Base-by-base conservation (phyloP, 2,329 filamentous ascomycete species). In the Alternaria longipes region DNA sequence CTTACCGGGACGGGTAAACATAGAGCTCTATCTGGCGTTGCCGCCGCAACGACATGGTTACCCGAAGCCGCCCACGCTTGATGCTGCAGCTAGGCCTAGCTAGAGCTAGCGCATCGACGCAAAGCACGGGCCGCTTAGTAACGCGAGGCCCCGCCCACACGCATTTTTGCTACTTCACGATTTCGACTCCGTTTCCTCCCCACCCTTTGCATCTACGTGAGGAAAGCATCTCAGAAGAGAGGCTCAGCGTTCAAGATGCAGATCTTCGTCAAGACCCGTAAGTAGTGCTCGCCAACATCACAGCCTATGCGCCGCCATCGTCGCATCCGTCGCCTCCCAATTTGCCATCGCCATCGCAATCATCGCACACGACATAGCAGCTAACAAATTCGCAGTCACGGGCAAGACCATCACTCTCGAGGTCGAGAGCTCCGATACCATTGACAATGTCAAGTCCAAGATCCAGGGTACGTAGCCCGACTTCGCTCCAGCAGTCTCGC, bases 401-500 rank as follows among this genome's bases (percentile, higher is more conserved):
- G 95, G 95, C 82, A 98, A 98, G 91, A 98, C 95, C 82, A 98
- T 98, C 91, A 98, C 95, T 91, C 94, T 99, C 79, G 95, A 99
- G 93, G 95, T 98, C 86, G 95, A 98, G 91, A 97, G 93, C 79
- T 94, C 91, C 81, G 95, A 99, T 86, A 98, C 94, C 81, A 98
- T 99, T 85, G 95, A 98, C 90, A 98, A 98, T 91, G 95, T 99
- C 87, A 98, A 98, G 91, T 93, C 92, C 87, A 98, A 99, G 90
- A 90, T 90, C 77, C 88, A 90, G 82, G 87, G 87, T 89, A 81
- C 56, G 84, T 71, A 52, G 47, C 41, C 30, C 14, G 55, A 26
- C 18, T 47, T 5, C 16, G 14, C 20, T 24, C 32, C 2, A 24
- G 20, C 9, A 14, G 12, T 9, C 28, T 44, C 14, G n/a, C 14